phyloP scores from a whole-genome alignment of 2,329 filamentous ascomycete genomes.

The Curvularia hawaiiensis region DNA sequence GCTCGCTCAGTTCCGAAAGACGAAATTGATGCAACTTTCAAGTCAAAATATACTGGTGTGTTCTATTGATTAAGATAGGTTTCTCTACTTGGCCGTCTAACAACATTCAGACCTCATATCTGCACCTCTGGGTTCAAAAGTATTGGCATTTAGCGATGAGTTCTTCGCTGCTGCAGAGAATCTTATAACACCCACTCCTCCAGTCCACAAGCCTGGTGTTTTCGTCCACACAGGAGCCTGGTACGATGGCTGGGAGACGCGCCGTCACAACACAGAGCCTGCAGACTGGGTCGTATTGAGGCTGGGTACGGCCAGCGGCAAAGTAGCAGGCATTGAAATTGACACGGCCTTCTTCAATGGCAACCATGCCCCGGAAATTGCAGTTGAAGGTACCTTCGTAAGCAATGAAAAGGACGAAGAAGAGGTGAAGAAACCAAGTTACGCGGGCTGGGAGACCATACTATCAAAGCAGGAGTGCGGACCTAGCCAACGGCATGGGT shows the following conservation, averaged over 20 bases:
- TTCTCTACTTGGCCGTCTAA: background rate
- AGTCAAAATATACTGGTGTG: conserved; percentile 59
- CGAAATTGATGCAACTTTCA: conserved; percentile 61
- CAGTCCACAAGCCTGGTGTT: conserved; percentile 61
- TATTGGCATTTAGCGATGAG: conserved; percentile 64
- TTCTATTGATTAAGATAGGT: background rate
- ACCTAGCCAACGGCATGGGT: conserved; percentile 73
- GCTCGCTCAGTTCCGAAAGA: conserved; percentile 51
- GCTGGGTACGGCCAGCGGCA: conserved; percentile 69
- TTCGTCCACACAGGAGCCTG: conserved; percentile 66
- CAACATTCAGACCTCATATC: conserved; percentile 56
- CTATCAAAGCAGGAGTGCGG: conserved; percentile 73
- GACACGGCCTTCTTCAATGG: conserved; percentile 83
- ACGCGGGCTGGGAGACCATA: conserved; percentile 69
- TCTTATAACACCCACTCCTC: conserved; percentile 61
- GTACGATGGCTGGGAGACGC: conserved; percentile 70
- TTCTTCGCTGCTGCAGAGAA: conserved; percentile 66
- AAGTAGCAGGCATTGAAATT: conserved; percentile 74
- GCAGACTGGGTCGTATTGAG: conserved; percentile 66
- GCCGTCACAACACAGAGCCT: conserved; percentile 62
- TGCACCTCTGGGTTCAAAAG: conserved; percentile 55
- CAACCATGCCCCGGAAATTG: conserved; percentile 80
- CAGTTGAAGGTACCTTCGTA: conserved; percentile 74
- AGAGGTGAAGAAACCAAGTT: conserved; percentile 58
- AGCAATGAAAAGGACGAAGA: conserved; percentile 61